phyloP scores from a whole-genome alignment of 148 eudicot species.

The Cornus florida region DNA sequence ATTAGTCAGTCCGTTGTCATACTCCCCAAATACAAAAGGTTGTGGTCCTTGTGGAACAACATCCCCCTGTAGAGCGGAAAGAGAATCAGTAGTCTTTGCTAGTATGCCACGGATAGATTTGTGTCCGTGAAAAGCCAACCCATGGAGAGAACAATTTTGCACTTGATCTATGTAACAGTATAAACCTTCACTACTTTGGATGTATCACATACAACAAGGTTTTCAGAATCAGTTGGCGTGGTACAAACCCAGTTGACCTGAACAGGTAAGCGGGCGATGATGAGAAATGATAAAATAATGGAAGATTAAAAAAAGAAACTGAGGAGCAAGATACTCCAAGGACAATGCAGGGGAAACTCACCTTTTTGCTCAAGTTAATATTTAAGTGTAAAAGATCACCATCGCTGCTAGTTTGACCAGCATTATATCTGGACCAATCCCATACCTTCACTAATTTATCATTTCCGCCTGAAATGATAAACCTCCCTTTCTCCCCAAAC shows the following conservation, averaged over 20 bases:
- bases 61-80: neutral
- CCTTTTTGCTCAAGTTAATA: slow-evolving; percentile 69
- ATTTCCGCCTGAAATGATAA: slow-evolving; percentile 85
- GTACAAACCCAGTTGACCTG: slow-evolving; percentile 99
- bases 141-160: neutral
- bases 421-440: slow-evolving; percentile 70
- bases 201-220: slow-evolving; percentile 88
- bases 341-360: slow-evolving; percentile 27
- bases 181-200: slow-evolving; percentile 93
- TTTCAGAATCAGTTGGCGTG: slow-evolving; percentile 85
- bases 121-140: neutral
- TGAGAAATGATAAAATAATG: slow-evolving; percentile 2
- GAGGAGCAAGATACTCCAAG: neutral
- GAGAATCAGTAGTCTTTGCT: neutral
- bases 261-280: slow-evolving; percentile 3
- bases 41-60: neutral
- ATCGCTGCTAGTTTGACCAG: slow-evolving; percentile 35
- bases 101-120: neutral
- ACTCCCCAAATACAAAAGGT: neutral
- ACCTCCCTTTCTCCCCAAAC: slow-evolving; percentile 93
- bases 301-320: neutral
- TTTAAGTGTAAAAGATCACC: slow-evolving; percentile 35
- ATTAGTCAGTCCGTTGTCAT: neutral
- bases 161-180: slow-evolving; percentile 43
- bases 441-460: slow-evolving; percentile 88